Evolutionary conservation across 176 grass and related monocot species (phyloP), one percentile per base, ranked within the genome.

Genomic region (Carex littledalei): DNA sequence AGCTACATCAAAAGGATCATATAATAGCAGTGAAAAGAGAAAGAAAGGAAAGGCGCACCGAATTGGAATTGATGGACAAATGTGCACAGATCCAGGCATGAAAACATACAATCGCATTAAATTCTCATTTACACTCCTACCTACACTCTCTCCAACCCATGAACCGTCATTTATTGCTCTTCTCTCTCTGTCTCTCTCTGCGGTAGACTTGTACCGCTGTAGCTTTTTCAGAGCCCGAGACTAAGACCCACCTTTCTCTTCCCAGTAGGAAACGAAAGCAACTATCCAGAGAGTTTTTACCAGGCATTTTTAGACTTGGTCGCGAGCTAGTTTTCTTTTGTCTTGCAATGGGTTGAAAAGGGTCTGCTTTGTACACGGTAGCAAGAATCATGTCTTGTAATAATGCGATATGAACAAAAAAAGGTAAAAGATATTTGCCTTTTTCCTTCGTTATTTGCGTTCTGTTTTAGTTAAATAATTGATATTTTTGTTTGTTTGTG

Each of bases 91-190:
- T 85, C 81, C 84, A 90, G 81, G 88, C 86, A 85, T 83, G 75
- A 75, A 89, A 89, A 86, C 83, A 88, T 88, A 86, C 63, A 88
- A 49, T 24, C 11, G 89, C 87, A 91, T 89, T 94, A 58, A 94
- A 67, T 94, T 79, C 63, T 53, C 87, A 91, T 86, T 91, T 76
- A 94, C 22, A 41, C 52, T 59, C 85, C 64, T 89, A 94, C 92
- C 89, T 87, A 94, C 85, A 63, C 87, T 80, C 45, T 89, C 87
- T 91, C 85, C 85, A 80, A 85, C 88, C 84, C 32, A 73, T 79
- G 78, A 88, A 65, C 66, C 64, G 16, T 29, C 88, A 81, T 80
- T 87, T 81, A 68, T 59, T 87, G 66, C 62, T 32, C 61, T 49
- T 87, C 67, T 53, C 6, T 24, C 31, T 5, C 16, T 26, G 0